Conservation (phyloP, 2,329 filamentous ascomycete species). For the Calonectria pauciramosa region DNA sequence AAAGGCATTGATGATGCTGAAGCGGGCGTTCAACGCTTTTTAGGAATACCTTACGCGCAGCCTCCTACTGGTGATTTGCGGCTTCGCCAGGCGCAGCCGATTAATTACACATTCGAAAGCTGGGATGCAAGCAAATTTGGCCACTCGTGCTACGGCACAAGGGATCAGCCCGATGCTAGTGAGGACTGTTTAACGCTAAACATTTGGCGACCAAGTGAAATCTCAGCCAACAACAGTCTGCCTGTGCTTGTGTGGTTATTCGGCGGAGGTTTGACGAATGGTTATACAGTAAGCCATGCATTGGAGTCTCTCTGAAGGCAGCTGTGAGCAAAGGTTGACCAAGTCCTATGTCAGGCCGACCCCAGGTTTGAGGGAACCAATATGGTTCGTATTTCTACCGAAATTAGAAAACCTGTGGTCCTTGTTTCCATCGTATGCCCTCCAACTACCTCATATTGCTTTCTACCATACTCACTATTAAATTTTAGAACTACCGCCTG, state of each 20-base stretch:
- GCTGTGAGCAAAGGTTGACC: not conserved
- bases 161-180: not conserved
- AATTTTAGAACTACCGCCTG: not conserved
- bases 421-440: not conserved
- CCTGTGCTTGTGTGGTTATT: not conserved
- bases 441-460: too few relatives aligned
- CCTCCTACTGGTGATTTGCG: not conserved
- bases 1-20: not conserved
- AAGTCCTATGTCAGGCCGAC: not conserved
- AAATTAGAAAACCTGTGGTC: not conserved
- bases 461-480: not conserved
- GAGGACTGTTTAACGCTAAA: not conserved
- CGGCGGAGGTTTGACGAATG: not conserved
- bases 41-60: not conserved
- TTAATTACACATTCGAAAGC: not conserved
- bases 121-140: constrained; percentile 5
- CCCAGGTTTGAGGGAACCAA: constrained; percentile 5
- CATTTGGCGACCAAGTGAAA: not conserved
- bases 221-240: not conserved
- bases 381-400: not conserved
- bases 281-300: not conserved
- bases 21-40: not conserved
- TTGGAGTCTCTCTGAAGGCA: too few relatives aligned
- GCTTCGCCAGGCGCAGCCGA: not conserved
- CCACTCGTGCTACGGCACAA: not conserved